phyloP scores from a whole-genome alignment of 2,329 filamentous ascomycete species.

The Cordyceps militaris region DNA sequence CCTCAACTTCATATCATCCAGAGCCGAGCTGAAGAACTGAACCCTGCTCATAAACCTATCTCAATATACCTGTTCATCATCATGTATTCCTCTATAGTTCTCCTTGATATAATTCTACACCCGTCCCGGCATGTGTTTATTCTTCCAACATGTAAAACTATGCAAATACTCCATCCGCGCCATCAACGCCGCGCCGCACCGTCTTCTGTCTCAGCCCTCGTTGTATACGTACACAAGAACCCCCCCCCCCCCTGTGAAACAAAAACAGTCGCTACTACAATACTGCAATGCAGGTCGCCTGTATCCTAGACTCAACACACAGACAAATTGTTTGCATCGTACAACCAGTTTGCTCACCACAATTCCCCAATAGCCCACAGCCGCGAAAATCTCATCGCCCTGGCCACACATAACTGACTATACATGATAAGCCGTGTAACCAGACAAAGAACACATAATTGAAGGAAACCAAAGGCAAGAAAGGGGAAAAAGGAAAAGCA shows the following conservation, averaged over 20 bases:
- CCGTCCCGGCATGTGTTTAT: not conserved
- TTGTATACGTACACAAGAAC: not conserved
- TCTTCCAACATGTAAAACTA: not conserved
- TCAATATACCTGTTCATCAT: not conserved
- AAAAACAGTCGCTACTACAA: not conserved
- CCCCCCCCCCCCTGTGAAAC: conserved; percentile 3
- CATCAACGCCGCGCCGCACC: conserved; percentile 10
- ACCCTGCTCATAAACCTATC: not conserved
- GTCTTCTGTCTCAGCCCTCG: conserved; percentile 1
- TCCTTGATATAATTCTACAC: not conserved
- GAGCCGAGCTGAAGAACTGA: not conserved
- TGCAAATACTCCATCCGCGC: not conserved
- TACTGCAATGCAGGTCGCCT: conserved; percentile 4
- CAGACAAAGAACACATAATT: not conserved
- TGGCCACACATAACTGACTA: not conserved
- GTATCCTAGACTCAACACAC: not conserved
- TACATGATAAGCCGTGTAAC: conserved; percentile 5
- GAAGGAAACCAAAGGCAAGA: too few species aligned
- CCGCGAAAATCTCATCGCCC: not conserved
- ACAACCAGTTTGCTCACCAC: conserved; percentile 3
- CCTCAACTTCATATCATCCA: not conserved
- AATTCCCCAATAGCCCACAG: not conserved
- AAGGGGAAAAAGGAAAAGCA: conserved; percentile 5
- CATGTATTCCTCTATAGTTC: conserved; percentile 11
- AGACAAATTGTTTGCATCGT: conserved; percentile 3